These are phyloP conservation scores for Diplosphaera chodatii DNA, from an alignment of 139 green algal species.

Conservation along the genomic window DNA sequence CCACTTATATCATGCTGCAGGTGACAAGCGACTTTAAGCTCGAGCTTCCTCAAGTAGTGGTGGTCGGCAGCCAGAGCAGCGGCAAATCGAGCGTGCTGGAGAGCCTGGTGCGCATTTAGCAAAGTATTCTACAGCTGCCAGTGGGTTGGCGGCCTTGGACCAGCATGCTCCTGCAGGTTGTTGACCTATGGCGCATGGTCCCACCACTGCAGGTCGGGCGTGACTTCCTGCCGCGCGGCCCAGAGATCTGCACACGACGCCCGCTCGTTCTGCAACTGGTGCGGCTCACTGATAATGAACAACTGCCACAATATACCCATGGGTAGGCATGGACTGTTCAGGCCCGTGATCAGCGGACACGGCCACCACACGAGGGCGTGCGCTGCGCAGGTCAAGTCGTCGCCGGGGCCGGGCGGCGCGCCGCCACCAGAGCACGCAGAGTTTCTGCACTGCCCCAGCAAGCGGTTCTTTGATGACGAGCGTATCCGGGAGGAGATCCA, in stretches of 20 bases:
- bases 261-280: conserved; percentile 90
- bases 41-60: conserved; percentile 85
- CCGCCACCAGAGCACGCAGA: conserved; percentile 82
- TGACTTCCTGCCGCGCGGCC: conserved; percentile 87
- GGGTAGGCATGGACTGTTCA: too few species aligned
- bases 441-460: conserved; percentile 86
- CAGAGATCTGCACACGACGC: conserved; percentile 87
- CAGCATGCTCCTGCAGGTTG: too few species aligned
- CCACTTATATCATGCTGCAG: too few species aligned
- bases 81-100: conserved; percentile 95
- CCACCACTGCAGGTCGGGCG: conserved; percentile 90
- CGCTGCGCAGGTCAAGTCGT: not conserved
- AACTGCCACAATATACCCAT: too few species aligned
- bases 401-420: conserved; percentile 7
- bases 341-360: too few species aligned
- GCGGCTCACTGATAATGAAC: too few species aligned
- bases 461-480: conserved; percentile 88
- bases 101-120: conserved; percentile 74
- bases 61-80: conserved; percentile 90
- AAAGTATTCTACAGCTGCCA: too few species aligned
- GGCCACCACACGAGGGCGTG: too few species aligned
- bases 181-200: too few species aligned
- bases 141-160: too few species aligned
- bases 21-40: conserved; percentile 74
- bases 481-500: conserved; percentile 86